Base-by-base conservation (phyloP, 2,329 filamentous ascomycete genomes). In the Epichloe brachyelytri region DNA sequence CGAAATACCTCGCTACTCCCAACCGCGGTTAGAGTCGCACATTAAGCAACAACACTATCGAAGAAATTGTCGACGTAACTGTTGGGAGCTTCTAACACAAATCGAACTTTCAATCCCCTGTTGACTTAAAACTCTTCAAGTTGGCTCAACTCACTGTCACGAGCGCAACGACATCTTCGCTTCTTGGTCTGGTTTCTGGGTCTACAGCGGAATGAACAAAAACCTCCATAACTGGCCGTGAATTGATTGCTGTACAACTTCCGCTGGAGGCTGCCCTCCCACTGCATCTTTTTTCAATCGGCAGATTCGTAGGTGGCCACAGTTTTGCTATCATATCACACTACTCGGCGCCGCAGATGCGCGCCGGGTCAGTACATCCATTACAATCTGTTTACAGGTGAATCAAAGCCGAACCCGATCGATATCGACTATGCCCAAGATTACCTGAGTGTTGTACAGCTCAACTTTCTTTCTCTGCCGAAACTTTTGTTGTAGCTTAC, bases 161-260 rank as follows among this genome's bases (percentile, higher is more conserved):
- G 73, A 79, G 54, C 73, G 80, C 86, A 70, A 84, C 82, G 70
- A 84, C 85, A 74, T 77, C 85, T 65, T 90, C 88, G 80, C 87
- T 95, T 75, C 84, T 91, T 70, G 88, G 88, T 78, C 89, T 72
- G 83, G 83, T 69, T 83, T 83, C 78, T 88, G 89, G 89, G 89
- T 94, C 82, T 91, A 91, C 71, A 83, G 83, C 78, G 90, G 91
- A 85, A 87, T 89, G 76, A 88, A 93, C 78, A 93, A 89, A 77
- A 95, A 75, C 91, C 93, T 69, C 91, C 91, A 78, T 97, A 97
- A 96, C 74, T 91, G 60, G 50, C 19, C 14, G 30, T 33, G 8
- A 19, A 33, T 17, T 22, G 19, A 44, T 51, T 15, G 10, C 39
- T 17, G 11, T 26, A 39, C 39, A 7, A 19, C 43, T 36, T 5